phyloP scores from a whole-genome alignment of 768 basidiomycete species.

The Daedaleopsis sinensis region DNA sequence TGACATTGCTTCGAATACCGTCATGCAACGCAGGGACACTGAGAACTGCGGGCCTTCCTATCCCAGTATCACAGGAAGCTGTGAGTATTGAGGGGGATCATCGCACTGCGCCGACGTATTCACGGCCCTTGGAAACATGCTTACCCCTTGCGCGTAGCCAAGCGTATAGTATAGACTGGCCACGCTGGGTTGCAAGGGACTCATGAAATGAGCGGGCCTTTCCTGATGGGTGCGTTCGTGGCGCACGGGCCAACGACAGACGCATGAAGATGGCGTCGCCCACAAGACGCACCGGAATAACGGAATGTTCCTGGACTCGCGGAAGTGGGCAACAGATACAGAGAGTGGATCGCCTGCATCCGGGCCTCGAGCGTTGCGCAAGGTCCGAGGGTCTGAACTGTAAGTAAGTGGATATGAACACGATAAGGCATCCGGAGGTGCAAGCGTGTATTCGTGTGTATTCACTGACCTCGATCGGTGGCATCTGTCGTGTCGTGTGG shows the following conservation, averaged over 20 bases:
- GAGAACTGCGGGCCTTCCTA: background rate
- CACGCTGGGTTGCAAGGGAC: background rate
- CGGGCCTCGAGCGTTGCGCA: constrained; percentile 8
- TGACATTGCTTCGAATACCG: background rate
- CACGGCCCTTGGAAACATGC: background rate
- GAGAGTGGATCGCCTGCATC: constrained; percentile 11
- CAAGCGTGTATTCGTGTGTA: constrained; percentile 11
- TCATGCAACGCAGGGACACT: background rate
- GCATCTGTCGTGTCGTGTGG: background rate
- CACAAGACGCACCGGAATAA: background rate
- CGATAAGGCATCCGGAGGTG: constrained; percentile 12
- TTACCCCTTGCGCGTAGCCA: background rate
- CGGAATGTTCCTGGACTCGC: constrained; percentile 15
- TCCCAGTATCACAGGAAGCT: background rate
- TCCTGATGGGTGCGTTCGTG: constrained; percentile 1
- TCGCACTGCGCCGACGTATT: background rate
- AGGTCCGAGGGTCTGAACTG: constrained; percentile 15
- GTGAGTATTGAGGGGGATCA: background rate
- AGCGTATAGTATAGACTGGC: background rate
- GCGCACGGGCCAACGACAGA: background rate
- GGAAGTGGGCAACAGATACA: background rate
- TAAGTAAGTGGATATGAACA: background rate
- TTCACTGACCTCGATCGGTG: constrained; percentile 14
- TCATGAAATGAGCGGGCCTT: background rate
- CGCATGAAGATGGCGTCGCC: background rate